These are phyloP conservation scores for Oryza longistaminata DNA, from an alignment of 176 grass and related monocot genomes.

Conservation along the genomic window DNA sequence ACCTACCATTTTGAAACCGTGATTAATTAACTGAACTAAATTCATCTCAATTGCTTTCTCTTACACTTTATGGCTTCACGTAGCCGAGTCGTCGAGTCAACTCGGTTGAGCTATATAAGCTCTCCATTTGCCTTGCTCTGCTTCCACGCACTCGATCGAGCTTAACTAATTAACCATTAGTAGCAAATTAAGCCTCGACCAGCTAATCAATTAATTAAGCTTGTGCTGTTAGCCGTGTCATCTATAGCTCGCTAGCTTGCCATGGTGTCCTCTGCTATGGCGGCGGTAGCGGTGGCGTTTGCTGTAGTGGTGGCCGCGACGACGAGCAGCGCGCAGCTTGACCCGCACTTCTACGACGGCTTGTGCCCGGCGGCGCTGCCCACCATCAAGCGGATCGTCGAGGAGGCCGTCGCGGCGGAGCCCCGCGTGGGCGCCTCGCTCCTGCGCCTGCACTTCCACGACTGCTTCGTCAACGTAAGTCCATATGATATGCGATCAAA, in stretches of 20 bases:
- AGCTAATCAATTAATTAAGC: neutral
- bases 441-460: slow-evolving; percentile 83
- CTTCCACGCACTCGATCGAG: neutral
- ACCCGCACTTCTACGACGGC: slow-evolving; percentile 64
- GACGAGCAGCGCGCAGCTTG: slow-evolving; percentile 42
- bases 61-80: neutral
- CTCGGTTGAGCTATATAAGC: slow-evolving; percentile 31
- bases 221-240: neutral
- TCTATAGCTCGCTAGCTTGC: too few species aligned
- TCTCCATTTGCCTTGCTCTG: neutral
- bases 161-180: neutral
- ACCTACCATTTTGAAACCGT: slow-evolving; percentile 36
- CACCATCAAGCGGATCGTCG: slow-evolving; percentile 49
- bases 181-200: neutral
- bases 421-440: slow-evolving; percentile 81
- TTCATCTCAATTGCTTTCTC: neutral
- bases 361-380: slow-evolving; percentile 64
- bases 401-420: slow-evolving; percentile 54
- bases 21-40: neutral
- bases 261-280: slow-evolving; percentile 12
- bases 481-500: neutral
- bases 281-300: slow-evolving; percentile 21
- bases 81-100: slow-evolving; percentile 10
- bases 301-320: slow-evolving; percentile 21
- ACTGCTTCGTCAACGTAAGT: slow-evolving; percentile 76